A percentile compares a stretch with the other conserved stretches of the same genome.
Evolutionary conservation across 345 rosid species (phyloP).

Genomic region (Kandelia obovata): DNA sequence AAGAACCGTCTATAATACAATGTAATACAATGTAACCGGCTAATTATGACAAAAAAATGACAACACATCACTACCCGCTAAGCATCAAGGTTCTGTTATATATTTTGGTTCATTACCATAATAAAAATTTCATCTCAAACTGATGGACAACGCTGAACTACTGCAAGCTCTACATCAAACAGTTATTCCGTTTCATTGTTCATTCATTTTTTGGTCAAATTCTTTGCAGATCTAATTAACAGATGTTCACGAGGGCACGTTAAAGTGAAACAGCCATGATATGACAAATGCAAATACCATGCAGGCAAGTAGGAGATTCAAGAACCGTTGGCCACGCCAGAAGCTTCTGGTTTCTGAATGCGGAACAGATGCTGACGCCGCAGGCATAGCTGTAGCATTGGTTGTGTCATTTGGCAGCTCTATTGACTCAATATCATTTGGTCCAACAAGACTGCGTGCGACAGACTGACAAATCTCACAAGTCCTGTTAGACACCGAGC

Average conservation of each 20-base stretch:
- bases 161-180: too few species aligned
- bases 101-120: too few species aligned
- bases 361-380: slow-evolving; percentile 28
- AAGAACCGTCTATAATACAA: too few species aligned
- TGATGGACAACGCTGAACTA: too few species aligned
- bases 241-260: slow-evolving; percentile 42
- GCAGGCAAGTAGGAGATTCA: slow-evolving; percentile 71
- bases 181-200: neutral
- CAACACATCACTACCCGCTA: too few species aligned
- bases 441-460: slow-evolving; percentile 61
- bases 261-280: slow-evolving; percentile 80
- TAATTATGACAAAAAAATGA: too few species aligned
- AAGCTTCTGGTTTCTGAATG: slow-evolving; percentile 55
- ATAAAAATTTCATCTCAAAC: too few species aligned
- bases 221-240: slow-evolving; percentile 5
- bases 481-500: slow-evolving; percentile 40
- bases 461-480: slow-evolving; percentile 87
- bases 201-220: neutral
- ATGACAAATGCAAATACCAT: slow-evolving; percentile 71
- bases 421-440: slow-evolving; percentile 34
- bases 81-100: too few species aligned
- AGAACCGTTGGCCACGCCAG: slow-evolving; percentile 79
- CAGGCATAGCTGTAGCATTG: slow-evolving; percentile 21
- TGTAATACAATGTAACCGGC: too few species aligned
- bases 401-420: slow-evolving; percentile 40